Evolutionary conservation across 345 rosid species (phyloP), one percentile per base, ranked within the genome.

Genomic region (Firmiana major): DNA sequence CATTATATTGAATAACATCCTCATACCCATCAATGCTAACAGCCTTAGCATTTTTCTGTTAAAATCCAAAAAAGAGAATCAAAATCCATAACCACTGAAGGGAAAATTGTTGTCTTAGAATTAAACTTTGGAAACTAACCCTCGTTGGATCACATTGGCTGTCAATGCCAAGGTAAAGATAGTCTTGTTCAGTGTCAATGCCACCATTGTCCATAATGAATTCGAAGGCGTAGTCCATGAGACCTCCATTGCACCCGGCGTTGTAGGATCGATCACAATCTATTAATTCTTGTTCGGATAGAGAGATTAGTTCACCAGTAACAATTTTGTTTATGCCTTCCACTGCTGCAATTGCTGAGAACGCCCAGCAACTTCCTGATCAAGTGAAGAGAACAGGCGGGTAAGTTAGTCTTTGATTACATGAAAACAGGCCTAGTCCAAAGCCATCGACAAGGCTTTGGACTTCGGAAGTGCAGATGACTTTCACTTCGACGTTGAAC

Each of bases 351-450:
- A 89, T 66, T 10, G 98, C 87, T 49, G 99, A 95, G 82, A 95
- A 95, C n/a, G 99, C 99, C 99, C 99, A 95, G 85, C 99, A 95
- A 74, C 99, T 95, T 83, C 99, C 99, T 92, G 90, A 46, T 60
- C 69, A 75, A 66, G 9, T 49, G 9, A 8, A 79, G 9, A 38
- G 8, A 55, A 71, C 69, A 22, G 22, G 63, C 2, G 59, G 21
- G 22, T 68, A 21, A 24, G 7, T 46, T 7, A 55, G 1, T 51
- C 21, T 16, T 55, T 3, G 12, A 55, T n/a, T 21, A 8, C 28
- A 6, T 22, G 62, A 57, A 57, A 57, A 57, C 31, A 57, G 31
- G 13, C 28, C 21, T 26, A 55, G 57, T 51, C 21, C 57, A n/a
- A 51, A 51, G 19, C 15, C 58, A 10, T 1, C 4, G 7, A n/a